phyloP scores from a whole-genome alignment of 2,329 filamentous ascomycete species.

The Dendryphion nanum region DNA sequence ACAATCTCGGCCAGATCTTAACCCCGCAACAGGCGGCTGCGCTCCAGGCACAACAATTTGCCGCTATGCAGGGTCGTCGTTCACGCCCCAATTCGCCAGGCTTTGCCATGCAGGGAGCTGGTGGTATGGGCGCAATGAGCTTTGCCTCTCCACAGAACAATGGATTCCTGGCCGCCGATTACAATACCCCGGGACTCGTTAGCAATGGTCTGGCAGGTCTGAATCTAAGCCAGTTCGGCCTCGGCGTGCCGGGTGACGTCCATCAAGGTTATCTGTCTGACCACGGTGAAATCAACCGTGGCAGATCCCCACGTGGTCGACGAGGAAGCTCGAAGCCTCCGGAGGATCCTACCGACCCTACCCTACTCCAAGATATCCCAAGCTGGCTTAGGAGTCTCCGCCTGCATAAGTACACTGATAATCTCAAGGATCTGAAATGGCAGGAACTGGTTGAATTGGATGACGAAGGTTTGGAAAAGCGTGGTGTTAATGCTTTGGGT shows the following conservation, averaged over 20 bases:
- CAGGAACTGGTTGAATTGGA: slow-evolving; percentile 87
- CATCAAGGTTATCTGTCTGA: slow-evolving; percentile 76
- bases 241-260: slow-evolving; percentile 50
- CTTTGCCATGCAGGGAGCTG: slow-evolving; percentile 67
- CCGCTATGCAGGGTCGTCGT: slow-evolving; percentile 75
- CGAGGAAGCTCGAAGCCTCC: slow-evolving; percentile 95
- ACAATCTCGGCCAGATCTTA: slow-evolving; percentile 85
- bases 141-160: slow-evolving; percentile 93
- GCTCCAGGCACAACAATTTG: slow-evolving; percentile 71
- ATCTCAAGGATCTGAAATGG: slow-evolving; percentile 97
- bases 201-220: slow-evolving; percentile 70
- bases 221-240: slow-evolving; percentile 69
- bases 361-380: slow-evolving; percentile 89
- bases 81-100: slow-evolving; percentile 90
- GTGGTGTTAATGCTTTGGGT: slow-evolving; percentile 91
- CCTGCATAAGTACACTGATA: slow-evolving; percentile 98
- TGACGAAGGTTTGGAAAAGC: slow-evolving; percentile 87
- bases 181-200: slow-evolving; percentile 68
- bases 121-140: slow-evolving; percentile 59
- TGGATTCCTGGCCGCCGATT: slow-evolving; percentile 87
- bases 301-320: slow-evolving; percentile 86
- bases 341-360: slow-evolving; percentile 92
- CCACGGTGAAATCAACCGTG: slow-evolving; percentile 85
- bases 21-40: slow-evolving; percentile 56
- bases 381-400: slow-evolving; percentile 92